These are phyloP conservation scores for Aureobasidium namibiae DNA, from an alignment of 2,329 filamentous ascomycete species.

Conservation along the genomic window DNA sequence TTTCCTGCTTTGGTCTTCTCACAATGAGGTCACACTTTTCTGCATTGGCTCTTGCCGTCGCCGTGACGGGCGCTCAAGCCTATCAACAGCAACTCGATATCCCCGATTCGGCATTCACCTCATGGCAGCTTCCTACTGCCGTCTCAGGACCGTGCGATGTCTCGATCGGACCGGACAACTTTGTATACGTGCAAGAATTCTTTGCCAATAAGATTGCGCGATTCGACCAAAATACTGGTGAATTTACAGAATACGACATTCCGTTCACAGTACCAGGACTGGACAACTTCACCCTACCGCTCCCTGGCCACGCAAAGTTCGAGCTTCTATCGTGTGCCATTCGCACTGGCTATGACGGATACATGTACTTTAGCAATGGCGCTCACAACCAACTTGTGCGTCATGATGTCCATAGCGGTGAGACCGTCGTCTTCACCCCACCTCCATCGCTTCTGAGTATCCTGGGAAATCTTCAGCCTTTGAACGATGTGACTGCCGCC, in stretches of 20 bases:
- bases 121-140: background rate
- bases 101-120: background rate
- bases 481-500: constrained; percentile 20
- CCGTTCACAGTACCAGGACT: background rate
- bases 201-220: constrained; percentile 1
- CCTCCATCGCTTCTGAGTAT: constrained; percentile 15
- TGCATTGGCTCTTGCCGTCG: background rate
- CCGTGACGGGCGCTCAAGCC: background rate
- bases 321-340: background rate
- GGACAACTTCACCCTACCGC: background rate
- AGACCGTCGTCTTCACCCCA: constrained; percentile 17
- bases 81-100: background rate
- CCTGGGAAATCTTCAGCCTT: constrained; percentile 17
- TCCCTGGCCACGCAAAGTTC: background rate
- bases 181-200: constrained; percentile 2
- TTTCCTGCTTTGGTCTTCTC: background rate
- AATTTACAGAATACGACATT: background rate
- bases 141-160: background rate
- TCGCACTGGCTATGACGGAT: constrained; percentile 16
- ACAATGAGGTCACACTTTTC: background rate
- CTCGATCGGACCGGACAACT: background rate
- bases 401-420: constrained; percentile 16
- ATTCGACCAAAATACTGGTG: constrained; percentile 1
- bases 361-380: constrained; percentile 19
- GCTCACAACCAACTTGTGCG: constrained; percentile 20